Base-by-base conservation (phyloP, 805 yeast genomes). In the Kodamaea neixiangensis region DNA sequence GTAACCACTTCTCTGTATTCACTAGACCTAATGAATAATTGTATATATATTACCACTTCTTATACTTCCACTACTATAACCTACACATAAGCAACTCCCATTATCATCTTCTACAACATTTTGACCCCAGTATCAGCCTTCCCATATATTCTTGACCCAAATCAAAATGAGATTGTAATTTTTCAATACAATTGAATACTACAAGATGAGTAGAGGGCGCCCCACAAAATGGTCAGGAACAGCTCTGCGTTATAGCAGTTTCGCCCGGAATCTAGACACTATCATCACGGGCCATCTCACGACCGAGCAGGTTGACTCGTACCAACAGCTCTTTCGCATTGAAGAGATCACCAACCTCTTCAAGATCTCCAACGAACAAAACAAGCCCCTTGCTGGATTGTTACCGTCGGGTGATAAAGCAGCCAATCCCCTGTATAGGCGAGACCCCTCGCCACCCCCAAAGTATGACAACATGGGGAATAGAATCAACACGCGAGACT, bases 361-460 rank as follows among this genome's bases (percentile, higher is more conserved):
- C 38, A 63, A 76, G 44, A 50, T 48, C 7, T 59, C 75, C 7
- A 65, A 63, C 20, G 62, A 60, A 35, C 64, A 53, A 35, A 64
- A 56, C 19, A 35, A 52, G 19, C 66, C 77, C 13, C 67, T 78
- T n/a, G 70, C 79, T 48, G 79, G 77, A 34, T 69, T 80, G 13
- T 72, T 79, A 9, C 86, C 86, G 0, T 72, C 77, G 7, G 65
- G 66, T 5, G 54, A 61, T 14, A 49, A 51, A 18, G 52, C 50
- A 4, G 38, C 48, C 3, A 57, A 60, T 46, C 77, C 80, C 0
- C 71, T 69, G 48, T 75, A 70, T 56, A 58, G 63, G 46, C 58
- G 82, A 53, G 89, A 96, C 1, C 90, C 92, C 0, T 89, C 97
- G 1, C 98, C 98, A 0, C 91, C 97, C 1, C 99, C 99, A 0